phyloP scores from a whole-genome alignment of 208 protist species.

The Leishmania martiniquensis region DNA sequence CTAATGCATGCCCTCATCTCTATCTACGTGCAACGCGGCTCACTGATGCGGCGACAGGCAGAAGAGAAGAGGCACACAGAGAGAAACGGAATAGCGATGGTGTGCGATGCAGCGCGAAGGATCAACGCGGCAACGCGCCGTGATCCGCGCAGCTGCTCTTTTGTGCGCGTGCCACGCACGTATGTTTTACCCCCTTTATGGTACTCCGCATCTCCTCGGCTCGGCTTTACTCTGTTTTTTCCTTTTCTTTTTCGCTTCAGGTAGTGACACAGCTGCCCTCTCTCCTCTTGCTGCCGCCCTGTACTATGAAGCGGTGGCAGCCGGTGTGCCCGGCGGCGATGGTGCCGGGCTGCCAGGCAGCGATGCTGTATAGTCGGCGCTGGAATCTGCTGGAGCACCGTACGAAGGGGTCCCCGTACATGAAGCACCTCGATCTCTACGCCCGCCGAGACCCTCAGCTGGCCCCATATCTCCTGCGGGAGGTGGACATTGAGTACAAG shows the following conservation, averaged over 20 bases:
- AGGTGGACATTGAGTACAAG: slow-evolving; percentile 93
- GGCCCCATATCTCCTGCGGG: slow-evolving; percentile 87
- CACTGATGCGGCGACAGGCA: not conserved
- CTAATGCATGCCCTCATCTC: not conserved
- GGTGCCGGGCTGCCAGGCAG: slow-evolving; percentile 5
- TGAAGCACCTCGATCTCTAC: slow-evolving; percentile 93
- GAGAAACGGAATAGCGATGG: not conserved
- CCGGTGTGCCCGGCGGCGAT: slow-evolving; percentile 1
- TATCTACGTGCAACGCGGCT: not conserved
- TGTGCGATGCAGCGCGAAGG: not conserved
- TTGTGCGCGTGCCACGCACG: not conserved
- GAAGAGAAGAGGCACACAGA: not conserved
- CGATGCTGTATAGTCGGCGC: slow-evolving; percentile 42
- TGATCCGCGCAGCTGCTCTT: not conserved
- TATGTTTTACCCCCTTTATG: not conserved
- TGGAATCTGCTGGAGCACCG: slow-evolving; percentile 75
- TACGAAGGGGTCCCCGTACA: slow-evolving; percentile 85
- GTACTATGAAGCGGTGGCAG: slow-evolving; percentile 4
- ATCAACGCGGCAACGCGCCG: not conserved
- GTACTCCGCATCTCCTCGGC: not conserved
- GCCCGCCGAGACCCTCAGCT: slow-evolving; percentile 88
- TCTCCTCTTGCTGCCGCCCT: not conserved
- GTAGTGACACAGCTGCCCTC: not conserved
- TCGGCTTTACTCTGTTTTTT: not conserved
- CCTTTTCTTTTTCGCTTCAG: not conserved